These are phyloP conservation scores for Candida maltosa DNA, from an alignment of 805 yeast species.

Conservation along the genomic window DNA sequence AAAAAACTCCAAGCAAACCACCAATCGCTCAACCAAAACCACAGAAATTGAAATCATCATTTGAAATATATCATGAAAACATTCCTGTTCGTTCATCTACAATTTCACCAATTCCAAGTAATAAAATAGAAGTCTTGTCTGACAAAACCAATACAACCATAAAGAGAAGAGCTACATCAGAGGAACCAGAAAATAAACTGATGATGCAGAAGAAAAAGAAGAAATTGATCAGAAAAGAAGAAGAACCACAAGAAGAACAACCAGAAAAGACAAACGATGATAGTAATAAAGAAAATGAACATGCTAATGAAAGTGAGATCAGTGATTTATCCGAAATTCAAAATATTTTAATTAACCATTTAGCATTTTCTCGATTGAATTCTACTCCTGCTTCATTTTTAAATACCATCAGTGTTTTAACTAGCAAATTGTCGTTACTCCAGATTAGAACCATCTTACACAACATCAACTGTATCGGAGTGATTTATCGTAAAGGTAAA, in stretches of 20 bases:
- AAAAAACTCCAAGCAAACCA: neutral
- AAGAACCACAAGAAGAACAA: slow-evolving; percentile 9
- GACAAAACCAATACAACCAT: slow-evolving; percentile 27
- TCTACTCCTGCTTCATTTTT: slow-evolving; percentile 82
- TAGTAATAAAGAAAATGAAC: slow-evolving; percentile 6
- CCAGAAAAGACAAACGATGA: slow-evolving; percentile 8
- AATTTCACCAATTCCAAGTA: slow-evolving; percentile 4
- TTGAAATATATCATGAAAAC: slow-evolving; percentile 3
- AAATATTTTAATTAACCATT: slow-evolving; percentile 72
- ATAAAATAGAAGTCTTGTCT: slow-evolving; percentile 19
- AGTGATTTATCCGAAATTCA: slow-evolving; percentile 48
- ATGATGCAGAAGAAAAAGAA: slow-evolving; percentile 15
- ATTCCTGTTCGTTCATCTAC: slow-evolving; percentile 3
- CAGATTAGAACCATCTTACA: slow-evolving; percentile 44
- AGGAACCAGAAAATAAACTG: slow-evolving; percentile 24
- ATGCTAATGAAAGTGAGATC: slow-evolving; percentile 16
- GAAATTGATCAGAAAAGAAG: slow-evolving; percentile 12
- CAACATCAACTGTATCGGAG: slow-evolving; percentile 67
- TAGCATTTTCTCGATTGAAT: slow-evolving; percentile 85
- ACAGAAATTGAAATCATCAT: neutral
- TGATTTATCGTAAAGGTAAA: slow-evolving; percentile 82
- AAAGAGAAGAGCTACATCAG: slow-evolving; percentile 29
- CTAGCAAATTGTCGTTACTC: slow-evolving; percentile 43
- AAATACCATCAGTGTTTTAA: slow-evolving; percentile 55
- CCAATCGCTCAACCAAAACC: neutral